Evolutionary conservation across 179 eudicot species (phyloP), one percentile per base, ranked within the genome.

Genomic region (Spergularia azorica): DNA sequence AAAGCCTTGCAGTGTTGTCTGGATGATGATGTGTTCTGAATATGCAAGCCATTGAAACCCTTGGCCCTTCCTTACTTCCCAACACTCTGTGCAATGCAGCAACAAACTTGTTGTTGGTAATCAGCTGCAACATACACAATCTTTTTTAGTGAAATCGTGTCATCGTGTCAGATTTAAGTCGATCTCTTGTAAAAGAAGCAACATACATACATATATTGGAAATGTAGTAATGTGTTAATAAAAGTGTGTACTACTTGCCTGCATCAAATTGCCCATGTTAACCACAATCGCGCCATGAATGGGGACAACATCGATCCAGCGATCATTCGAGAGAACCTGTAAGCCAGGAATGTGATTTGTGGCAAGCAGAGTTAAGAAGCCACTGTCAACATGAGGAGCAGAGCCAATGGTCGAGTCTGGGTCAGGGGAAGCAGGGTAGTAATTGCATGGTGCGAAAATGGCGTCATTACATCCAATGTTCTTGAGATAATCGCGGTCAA

Each of bases 371-470:
- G 82, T 79, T 61, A 79, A 43, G 75, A 79, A 79, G 63, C 64
- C 78, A 43, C 74, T 74, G 39, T 79, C 82, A 2, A 62, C 78
- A 59, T 79, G 82, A 17, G 63, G 38, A 8, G 68, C 52, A 6
- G 73, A 66, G 11, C 82, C 78, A 17, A 74, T 13, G 20, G 78
- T 66, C 36, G 32, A 8, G 15, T 79, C 78, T 14, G 71, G 82
- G 10, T 79, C 63, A 4, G 78, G 82, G 21, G 75, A 79, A 6
- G 70, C 78, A 7, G 75, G 82, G 70, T 79, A 79, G 50, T 79
- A 79, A 67, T 79, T 68, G 59, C 75, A 60, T 32, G 55, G 64
- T 9, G 63, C 17, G 6, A 54, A 26, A 26, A 26, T 26, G 2
- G 32, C 32, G 32, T 26, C 32, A 26, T 26, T 26, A 26, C 32